Conservation (phyloP, 768 basidiomycete species). For the Trametes elegans region DNA sequence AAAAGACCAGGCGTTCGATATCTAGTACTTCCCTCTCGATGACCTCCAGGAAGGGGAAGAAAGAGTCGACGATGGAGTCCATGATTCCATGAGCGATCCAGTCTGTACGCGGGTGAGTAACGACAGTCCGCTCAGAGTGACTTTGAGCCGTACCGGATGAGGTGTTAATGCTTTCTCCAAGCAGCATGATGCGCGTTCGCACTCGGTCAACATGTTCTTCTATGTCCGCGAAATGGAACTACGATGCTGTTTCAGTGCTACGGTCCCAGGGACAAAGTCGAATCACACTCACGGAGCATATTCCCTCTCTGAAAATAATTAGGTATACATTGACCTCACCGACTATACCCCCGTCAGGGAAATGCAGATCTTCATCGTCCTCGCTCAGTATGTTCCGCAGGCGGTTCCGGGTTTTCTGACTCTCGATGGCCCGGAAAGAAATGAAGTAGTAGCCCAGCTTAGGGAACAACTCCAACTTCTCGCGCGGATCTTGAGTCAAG, state of each 20-base stretch:
- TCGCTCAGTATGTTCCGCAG: slow-evolving; percentile 27
- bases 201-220: slow-evolving; percentile 81
- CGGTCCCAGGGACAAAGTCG: neutral
- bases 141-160: slow-evolving; percentile 58
- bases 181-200: slow-evolving; percentile 61
- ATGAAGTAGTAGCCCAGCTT: slow-evolving; percentile 91
- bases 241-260: neutral
- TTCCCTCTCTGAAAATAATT: slow-evolving; percentile 84
- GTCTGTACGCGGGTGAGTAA: slow-evolving; percentile 42
- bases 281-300: slow-evolving; percentile 58
- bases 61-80: slow-evolving; percentile 92
- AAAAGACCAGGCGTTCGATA: slow-evolving; percentile 70
- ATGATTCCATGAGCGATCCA: slow-evolving; percentile 93
- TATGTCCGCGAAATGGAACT: slow-evolving; percentile 92
- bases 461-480: slow-evolving; percentile 87
- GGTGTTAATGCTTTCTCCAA: slow-evolving; percentile 62
- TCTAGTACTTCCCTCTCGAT: slow-evolving; percentile 79
- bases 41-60: slow-evolving; percentile 80
- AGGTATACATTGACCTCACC: slow-evolving; percentile 87
- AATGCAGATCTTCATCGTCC: slow-evolving; percentile 19
- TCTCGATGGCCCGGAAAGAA: slow-evolving; percentile 81
- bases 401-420: slow-evolving; percentile 41
- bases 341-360: slow-evolving; percentile 45
- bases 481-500: slow-evolving; percentile 84
- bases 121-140: neutral